A percentile compares a stretch with the other conserved stretches of the same genome.
phyloP scores from a whole-genome alignment of 768 basidiomycete species.

The Solioccasus polychromus region DNA sequence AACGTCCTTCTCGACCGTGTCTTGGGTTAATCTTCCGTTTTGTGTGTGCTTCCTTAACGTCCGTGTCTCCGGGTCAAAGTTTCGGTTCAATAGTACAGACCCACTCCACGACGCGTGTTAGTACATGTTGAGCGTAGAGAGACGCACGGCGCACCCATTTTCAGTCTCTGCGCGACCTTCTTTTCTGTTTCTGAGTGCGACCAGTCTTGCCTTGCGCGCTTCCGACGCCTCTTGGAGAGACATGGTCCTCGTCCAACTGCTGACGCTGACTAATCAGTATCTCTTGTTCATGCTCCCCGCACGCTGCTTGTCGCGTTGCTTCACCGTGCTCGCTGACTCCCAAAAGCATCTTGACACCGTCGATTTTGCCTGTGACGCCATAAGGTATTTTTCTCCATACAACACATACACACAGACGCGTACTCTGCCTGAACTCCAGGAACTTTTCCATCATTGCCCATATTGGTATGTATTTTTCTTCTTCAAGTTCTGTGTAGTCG shows the following conservation, averaged over 20 bases:
- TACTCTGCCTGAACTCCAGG: slow-evolving; percentile 39
- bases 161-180: slow-evolving; percentile 48
- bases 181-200: slow-evolving; percentile 74
- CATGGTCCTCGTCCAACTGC: slow-evolving; percentile 31
- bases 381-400: slow-evolving; percentile 46
- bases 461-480: slow-evolving; percentile 66
- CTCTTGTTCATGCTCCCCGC: slow-evolving; percentile 13
- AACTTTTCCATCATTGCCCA: slow-evolving; percentile 98
- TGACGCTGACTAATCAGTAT: slow-evolving; percentile 32
- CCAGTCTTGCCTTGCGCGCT: slow-evolving; percentile 73
- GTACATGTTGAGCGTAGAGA: not conserved
- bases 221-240: slow-evolving; percentile 78
- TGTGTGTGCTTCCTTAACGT: slow-evolving; percentile 65
- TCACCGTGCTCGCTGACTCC: slow-evolving; percentile 27
- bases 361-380: slow-evolving; percentile 62
- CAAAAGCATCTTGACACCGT: slow-evolving; percentile 49
- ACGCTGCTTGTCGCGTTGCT: slow-evolving; percentile 17
- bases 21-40: slow-evolving; percentile 58
- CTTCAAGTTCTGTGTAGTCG: not conserved
- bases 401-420: not conserved
- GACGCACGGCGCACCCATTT: slow-evolving; percentile 37
- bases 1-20: slow-evolving; percentile 87
- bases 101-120: slow-evolving; percentile 32
- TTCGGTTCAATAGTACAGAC: slow-evolving; percentile 65
- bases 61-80: slow-evolving; percentile 88